Evolutionary conservation across 169 alveolate species (phyloP).

Genomic region (Cryptosporidium ubiquitum): DNA sequence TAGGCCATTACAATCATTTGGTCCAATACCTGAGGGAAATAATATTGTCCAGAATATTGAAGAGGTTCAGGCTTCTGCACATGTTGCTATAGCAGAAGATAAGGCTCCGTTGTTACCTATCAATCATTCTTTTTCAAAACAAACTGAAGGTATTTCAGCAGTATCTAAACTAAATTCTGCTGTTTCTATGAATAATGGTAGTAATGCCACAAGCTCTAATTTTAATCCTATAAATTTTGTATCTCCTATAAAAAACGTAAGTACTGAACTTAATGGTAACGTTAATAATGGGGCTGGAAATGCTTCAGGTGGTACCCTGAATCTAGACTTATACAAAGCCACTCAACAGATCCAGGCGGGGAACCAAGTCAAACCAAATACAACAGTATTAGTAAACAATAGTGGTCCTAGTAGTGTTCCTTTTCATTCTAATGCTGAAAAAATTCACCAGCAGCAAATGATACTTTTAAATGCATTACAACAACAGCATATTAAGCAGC

Average conservation of each 20-base stretch:
- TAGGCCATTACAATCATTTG: constrained; percentile 12
- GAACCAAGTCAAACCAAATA: neutral
- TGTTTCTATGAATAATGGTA: neutral
- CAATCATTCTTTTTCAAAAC: constrained; percentile 29
- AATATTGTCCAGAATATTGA: neutral
- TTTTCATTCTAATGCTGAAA: neutral
- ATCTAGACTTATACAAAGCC: neutral
- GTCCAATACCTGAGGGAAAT: neutral
- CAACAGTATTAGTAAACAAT: neutral
- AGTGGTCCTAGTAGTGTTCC: neutral
- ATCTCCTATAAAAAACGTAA: neutral
- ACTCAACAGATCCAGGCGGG: constrained; percentile 1
- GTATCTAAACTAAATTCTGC: neutral
- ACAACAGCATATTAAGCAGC: constrained; percentile 46
- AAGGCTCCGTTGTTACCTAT: constrained; percentile 12
- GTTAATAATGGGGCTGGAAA: neutral
- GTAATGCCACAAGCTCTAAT: neutral
- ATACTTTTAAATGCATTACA: constrained; percentile 43
- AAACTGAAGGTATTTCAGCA: neutral
- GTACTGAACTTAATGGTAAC: neutral
- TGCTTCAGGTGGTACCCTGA: neutral
- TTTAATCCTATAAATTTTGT: neutral
- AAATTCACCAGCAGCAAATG: constrained; percentile 49
- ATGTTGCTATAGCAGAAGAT: neutral
- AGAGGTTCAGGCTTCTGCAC: neutral